These are phyloP conservation scores for Botryotinia narcissicola DNA, from an alignment of 2,329 filamentous ascomycete genomes.

Conservation along the genomic window DNA sequence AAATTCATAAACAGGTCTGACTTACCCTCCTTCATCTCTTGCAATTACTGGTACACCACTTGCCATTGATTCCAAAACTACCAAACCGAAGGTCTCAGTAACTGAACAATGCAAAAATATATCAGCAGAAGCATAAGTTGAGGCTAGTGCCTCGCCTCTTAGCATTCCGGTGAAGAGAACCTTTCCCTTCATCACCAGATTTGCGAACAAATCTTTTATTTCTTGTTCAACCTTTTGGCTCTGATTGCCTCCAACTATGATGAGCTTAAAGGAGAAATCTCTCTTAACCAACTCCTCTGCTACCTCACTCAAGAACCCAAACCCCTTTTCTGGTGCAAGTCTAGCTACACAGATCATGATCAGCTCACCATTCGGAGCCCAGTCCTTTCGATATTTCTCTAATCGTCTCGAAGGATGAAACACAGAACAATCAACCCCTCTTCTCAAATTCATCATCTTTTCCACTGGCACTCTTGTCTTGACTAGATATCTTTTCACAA, in stretches of 20 bases:
- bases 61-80: constrained; percentile 69
- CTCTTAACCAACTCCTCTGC: constrained; percentile 53
- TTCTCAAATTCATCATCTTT: constrained; percentile 60
- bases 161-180: constrained; percentile 67
- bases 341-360: constrained; percentile 66
- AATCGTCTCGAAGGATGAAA: constrained; percentile 57
- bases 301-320: constrained; percentile 61
- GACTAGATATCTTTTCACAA: constrained; percentile 60
- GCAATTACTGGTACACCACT: constrained; percentile 68
- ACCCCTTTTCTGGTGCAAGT: constrained; percentile 68
- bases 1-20: background rate
- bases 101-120: constrained; percentile 65
- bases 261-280: constrained; percentile 59
- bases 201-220: constrained; percentile 58
- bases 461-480: constrained; percentile 52
- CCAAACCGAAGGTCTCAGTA: constrained; percentile 56
- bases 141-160: constrained; percentile 58
- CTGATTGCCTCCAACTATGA: constrained; percentile 67
- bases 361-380: constrained; percentile 61
- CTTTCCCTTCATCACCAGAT: constrained; percentile 47
- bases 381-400: constrained; percentile 49
- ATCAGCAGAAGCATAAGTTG: constrained; percentile 65
- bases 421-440: constrained; percentile 62
- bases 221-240: constrained; percentile 61
- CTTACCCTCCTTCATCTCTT: constrained; percentile 58